A percentile compares a stretch with the other conserved stretches of the same genome.
Conservation (phyloP, 176 grass and related monocot genomes). For the barley (Hordeum vulgare) region MorexV3_pseudomolecules_assembly NC_058523.1:18065295-18065794, state of each 20-base stretch:
- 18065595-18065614: conserved; percentile 47
- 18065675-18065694: conserved; percentile 53
- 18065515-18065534: conserved; percentile 78
- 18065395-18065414: conserved; percentile 13
- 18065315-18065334: conserved; percentile 35
- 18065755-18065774: neutral
- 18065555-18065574: conserved; percentile 46
- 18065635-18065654: conserved; percentile 52
- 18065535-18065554: conserved; percentile 81
- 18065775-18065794: neutral
- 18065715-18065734: conserved; percentile 37
- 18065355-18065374: conserved; percentile 38
- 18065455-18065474: conserved; percentile 51
- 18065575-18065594: conserved; percentile 46
- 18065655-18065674: conserved; percentile 55
- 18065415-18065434: conserved; percentile 44
- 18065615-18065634: conserved; percentile 80
- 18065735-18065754: neutral
- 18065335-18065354: conserved; percentile 48
- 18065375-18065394: conserved; percentile 20
- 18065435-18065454: conserved; percentile 46
- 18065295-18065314: conserved; percentile 42
- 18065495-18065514: conserved; percentile 60
- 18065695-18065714: conserved; percentile 44
- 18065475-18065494: conserved; percentile 40